phyloP scores from a whole-genome alignment of 1,284 basidiomycete species.

The Boletus semigastroideus region DNA sequence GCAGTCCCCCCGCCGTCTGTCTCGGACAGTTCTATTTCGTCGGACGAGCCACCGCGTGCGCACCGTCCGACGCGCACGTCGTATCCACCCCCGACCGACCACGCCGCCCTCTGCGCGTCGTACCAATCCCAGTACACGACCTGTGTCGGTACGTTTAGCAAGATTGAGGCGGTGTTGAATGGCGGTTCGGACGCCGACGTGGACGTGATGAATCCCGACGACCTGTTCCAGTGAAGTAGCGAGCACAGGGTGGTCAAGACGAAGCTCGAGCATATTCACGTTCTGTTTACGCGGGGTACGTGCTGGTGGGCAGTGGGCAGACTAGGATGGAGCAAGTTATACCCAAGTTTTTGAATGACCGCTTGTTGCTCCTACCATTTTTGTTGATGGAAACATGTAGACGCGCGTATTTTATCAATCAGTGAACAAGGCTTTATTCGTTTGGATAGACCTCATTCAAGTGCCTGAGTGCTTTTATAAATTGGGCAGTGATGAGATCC shows the following conservation, averaged over 20 bases:
- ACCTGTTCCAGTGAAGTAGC: conserved; percentile 43
- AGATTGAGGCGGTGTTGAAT: conserved; percentile 39
- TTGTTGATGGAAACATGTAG: no score
- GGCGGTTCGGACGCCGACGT: conserved; percentile 35
- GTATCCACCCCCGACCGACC: conserved; percentile 47
- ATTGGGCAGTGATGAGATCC: no score
- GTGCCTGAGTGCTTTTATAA: no score
- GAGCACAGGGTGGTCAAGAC: conserved; percentile 43
- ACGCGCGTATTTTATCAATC: no score
- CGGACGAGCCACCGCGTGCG: conserved; percentile 27
- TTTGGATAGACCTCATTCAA: no score
- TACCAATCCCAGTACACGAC: conserved; percentile 51
- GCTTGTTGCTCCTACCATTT: no score
- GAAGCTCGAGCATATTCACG: conserved; percentile 49
- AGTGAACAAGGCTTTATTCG: no score
- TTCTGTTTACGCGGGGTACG: conserved; percentile 31
- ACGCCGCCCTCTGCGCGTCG: conserved; percentile 46
- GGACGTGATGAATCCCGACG: conserved; percentile 54
- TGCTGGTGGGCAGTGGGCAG: neutral
- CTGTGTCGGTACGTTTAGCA: conserved; percentile 48
- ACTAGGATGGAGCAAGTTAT: conserved; percentile 10
- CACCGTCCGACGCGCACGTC: conserved; percentile 26
- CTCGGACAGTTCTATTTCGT: conserved; percentile 31
- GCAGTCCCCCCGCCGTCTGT: conserved; percentile 25
- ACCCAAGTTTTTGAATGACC: no score